These are phyloP conservation scores for Begonia masoniana DNA, from an alignment of 306 rosid species.

Conservation along the genomic window DNA sequence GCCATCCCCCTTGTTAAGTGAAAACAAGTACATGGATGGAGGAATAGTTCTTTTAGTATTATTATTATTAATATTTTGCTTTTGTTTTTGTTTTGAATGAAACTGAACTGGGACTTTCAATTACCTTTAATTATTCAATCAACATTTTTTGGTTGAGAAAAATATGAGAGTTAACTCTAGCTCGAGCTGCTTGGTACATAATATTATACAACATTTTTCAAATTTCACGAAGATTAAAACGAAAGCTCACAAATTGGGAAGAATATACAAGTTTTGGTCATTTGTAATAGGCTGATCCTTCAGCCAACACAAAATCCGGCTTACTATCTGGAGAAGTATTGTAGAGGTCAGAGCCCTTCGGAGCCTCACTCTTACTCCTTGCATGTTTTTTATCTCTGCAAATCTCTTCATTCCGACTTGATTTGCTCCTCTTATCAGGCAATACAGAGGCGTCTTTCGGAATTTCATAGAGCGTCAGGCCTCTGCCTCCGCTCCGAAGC, in stretches of 20 bases:
- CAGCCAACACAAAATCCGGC: neutral
- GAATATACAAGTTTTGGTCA: conserved; percentile 1
- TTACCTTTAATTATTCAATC: no score
- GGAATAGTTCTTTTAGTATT: neutral
- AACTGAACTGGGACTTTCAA: no score
- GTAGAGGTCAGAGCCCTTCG: conserved; percentile 1
- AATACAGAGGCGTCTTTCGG: neutral
- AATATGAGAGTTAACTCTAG: neutral
- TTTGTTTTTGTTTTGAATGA: neutral
- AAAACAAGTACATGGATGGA: neutral
- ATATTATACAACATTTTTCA: neutral
- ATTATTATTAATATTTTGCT: neutral
- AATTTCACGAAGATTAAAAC: neutral
- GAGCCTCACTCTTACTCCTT: conserved; percentile 6
- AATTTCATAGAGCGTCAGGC: conserved; percentile 3
- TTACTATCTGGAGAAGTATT: neutral
- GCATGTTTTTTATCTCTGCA: neutral
- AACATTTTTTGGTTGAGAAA: no score
- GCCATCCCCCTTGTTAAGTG: no score
- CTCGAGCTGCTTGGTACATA: neutral
- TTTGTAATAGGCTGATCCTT: neutral
- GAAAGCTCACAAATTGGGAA: neutral
- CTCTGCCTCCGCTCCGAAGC: neutral
- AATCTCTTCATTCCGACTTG: neutral
- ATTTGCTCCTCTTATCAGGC: neutral